Evolutionary conservation across 371 early-diverging fungal genomes (phyloP).

Genomic region (Massospora cicadina): DNA sequence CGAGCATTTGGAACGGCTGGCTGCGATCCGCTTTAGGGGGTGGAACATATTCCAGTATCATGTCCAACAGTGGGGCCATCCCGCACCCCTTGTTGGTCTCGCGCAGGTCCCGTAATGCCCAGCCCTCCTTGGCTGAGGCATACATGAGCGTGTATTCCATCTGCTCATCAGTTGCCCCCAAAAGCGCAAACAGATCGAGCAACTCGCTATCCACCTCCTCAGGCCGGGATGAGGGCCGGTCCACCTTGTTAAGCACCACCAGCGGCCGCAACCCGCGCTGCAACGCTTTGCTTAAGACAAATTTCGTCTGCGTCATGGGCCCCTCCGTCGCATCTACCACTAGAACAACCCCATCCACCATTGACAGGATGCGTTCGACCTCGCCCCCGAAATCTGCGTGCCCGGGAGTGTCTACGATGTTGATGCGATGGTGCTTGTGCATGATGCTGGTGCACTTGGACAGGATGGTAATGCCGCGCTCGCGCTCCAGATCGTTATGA

Average conservation of each 20-base stretch:
- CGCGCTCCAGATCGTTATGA: conserved; percentile 56
- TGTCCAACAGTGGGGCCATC: conserved; percentile 45
- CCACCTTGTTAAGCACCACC: conserved; percentile 64
- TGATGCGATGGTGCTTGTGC: conserved; percentile 37
- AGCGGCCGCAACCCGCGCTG: conserved; percentile 38
- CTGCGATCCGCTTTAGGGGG: conserved; percentile 35
- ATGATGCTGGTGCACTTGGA: conserved; percentile 50
- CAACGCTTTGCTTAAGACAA: conserved; percentile 59
- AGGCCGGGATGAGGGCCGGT: conserved; percentile 45
- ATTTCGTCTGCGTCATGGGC: conserved; percentile 69
- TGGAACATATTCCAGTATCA: conserved; percentile 42
- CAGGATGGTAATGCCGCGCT: conserved; percentile 70
- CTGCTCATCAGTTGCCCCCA: conserved; percentile 57
- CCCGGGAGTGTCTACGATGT: conserved; percentile 74
- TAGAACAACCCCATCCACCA: conserved; percentile 65
- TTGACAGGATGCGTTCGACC: conserved; percentile 65
- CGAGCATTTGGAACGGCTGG: conserved; percentile 51
- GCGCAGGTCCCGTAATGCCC: conserved; percentile 35
- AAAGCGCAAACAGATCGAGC: conserved; percentile 47
- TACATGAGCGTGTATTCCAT: conserved; percentile 49
- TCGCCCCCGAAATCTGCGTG: conserved; percentile 65
- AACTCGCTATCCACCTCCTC: conserved; percentile 54
- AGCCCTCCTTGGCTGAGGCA: conserved; percentile 64
- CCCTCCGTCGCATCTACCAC: conserved; percentile 71
- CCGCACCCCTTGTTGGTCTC: conserved; percentile 19